These are phyloP conservation scores for Candida maltosa DNA, from an alignment of 805 yeast species.

Conservation along the genomic window DNA sequence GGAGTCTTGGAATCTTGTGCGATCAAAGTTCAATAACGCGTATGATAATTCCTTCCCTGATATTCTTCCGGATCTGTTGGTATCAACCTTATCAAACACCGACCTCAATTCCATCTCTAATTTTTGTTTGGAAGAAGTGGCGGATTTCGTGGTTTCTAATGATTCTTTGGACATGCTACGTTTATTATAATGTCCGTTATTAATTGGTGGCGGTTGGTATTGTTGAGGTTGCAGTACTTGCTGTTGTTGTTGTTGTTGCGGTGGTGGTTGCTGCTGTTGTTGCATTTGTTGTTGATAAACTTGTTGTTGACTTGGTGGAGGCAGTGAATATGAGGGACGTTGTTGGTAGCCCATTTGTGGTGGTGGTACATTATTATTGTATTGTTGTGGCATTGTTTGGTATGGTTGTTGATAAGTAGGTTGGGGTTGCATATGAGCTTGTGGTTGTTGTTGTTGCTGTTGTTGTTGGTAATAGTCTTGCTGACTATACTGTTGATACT, in stretches of 20 bases:
- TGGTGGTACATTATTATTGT: slow-evolving; percentile 11
- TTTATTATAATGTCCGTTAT: slow-evolving; percentile 4
- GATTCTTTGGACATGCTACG: slow-evolving; percentile 17
- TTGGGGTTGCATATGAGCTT: slow-evolving; percentile 10
- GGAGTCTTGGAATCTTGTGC: slow-evolving; percentile 55
- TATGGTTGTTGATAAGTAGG: slow-evolving; percentile 11
- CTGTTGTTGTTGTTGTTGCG: slow-evolving; percentile 8
- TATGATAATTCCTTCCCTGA: slow-evolving; percentile 54
- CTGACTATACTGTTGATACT: slow-evolving; percentile 7
- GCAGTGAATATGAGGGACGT: slow-evolving; percentile 13
- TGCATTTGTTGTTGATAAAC: slow-evolving; percentile 12
- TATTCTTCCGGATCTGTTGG: slow-evolving; percentile 50
- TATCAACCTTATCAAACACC: slow-evolving; percentile 54
- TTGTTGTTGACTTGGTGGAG: slow-evolving; percentile 24
- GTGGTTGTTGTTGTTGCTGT: slow-evolving; percentile 9
- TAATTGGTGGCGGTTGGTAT: slow-evolving; percentile 7
- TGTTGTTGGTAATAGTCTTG: slow-evolving; percentile 10
- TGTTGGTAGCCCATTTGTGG: slow-evolving; percentile 5
- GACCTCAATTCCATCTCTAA: slow-evolving; percentile 47
- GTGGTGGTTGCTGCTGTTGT: slow-evolving; percentile 10
- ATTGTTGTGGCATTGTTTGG: slow-evolving; percentile 11
- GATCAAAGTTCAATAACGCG: slow-evolving; percentile 63
- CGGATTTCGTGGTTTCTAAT: slow-evolving; percentile 11
- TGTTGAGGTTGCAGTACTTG: slow-evolving; percentile 8
- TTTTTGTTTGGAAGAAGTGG: slow-evolving; percentile 32